Conservation (phyloP, 208 protist species). For the Crithidia sp. region DNA sequence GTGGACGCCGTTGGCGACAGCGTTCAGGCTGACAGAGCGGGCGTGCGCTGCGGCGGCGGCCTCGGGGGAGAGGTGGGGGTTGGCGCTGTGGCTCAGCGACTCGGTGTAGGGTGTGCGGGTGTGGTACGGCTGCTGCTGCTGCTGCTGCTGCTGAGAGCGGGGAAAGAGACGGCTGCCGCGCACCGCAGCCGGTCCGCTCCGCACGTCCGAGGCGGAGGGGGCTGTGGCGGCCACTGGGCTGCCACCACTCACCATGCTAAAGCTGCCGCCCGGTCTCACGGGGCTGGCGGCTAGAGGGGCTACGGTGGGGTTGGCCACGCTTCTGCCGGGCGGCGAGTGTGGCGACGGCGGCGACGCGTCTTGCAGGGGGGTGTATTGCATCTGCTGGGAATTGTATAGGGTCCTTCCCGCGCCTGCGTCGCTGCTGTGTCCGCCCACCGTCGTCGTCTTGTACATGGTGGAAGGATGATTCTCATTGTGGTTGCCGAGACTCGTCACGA, state of each 20-base stretch:
- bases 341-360: conserved; percentile 4
- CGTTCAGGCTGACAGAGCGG: conserved; percentile 10
- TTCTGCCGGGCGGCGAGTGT: not conserved
- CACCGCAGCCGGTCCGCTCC: not conserved
- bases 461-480: not conserved
- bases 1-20: not conserved
- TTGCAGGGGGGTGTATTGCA: conserved; percentile 8
- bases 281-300: conserved; percentile 1
- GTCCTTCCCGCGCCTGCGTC: not conserved
- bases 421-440: not conserved
- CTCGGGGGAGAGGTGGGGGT: not conserved
- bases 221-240: conserved; percentile 11
- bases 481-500: conserved; percentile 7
- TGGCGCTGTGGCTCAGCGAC: not conserved
- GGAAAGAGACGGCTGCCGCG: not conserved
- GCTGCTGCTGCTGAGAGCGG: conserved; percentile 7
- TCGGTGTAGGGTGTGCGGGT: not conserved
- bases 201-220: not conserved
- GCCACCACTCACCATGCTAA: conserved; percentile 6
- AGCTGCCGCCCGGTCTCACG: not conserved
- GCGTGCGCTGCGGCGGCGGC: not conserved
- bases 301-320: not conserved
- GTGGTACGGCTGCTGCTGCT: not conserved
- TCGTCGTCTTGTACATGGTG: too few relatives aligned
- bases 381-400: conserved; percentile 19